Conservation (phyloP, 345 rosid genomes). For the Arabidopsis arenosa region DNA sequence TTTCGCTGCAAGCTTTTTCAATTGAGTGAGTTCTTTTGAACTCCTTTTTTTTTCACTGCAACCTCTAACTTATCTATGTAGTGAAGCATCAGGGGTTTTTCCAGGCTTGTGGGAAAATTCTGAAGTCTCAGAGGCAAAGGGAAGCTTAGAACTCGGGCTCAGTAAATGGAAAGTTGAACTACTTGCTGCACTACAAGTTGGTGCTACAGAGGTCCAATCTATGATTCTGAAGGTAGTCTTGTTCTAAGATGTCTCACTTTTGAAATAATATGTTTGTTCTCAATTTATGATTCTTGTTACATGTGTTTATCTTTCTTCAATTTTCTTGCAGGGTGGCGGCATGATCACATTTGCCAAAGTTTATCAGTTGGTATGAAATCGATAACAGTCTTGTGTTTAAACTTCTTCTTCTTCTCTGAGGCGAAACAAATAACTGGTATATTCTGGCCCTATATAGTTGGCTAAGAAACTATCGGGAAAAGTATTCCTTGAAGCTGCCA, state of each 20-base stretch:
- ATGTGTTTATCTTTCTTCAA: slow-evolving; percentile 10
- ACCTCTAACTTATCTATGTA: slow-evolving; percentile 46
- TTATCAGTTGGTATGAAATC: slow-evolving; percentile 71
- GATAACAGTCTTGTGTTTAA: slow-evolving; percentile 20
- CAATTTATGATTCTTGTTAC: not conserved
- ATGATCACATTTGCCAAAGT: slow-evolving; percentile 73
- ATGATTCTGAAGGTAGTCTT: slow-evolving; percentile 71
- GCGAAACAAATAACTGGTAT: slow-evolving; percentile 21
- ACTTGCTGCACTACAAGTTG: slow-evolving; percentile 63
- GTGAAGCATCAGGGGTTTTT: slow-evolving; percentile 70
- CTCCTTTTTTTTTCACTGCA: not conserved
- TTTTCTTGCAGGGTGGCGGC: slow-evolving; percentile 67
- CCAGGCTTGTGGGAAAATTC: slow-evolving; percentile 61
- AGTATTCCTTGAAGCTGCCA: slow-evolving; percentile 78
- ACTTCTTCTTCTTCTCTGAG: slow-evolving; percentile 33
- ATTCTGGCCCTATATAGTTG: slow-evolving; percentile 54
- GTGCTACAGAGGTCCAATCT: slow-evolving; percentile 67
- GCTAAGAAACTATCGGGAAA: slow-evolving; percentile 70
- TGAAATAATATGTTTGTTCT: slow-evolving; percentile 10
- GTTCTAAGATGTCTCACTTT: not conserved
- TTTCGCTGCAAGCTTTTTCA: slow-evolving; percentile 16
- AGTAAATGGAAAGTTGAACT: slow-evolving; percentile 70
- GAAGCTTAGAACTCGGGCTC: slow-evolving; percentile 71
- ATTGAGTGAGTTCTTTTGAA: not conserved
- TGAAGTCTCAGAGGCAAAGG: slow-evolving; percentile 45